phyloP scores from a whole-genome alignment of 495 filamentous ascomycete genomes.

The Penicillium coffeae region DNA sequence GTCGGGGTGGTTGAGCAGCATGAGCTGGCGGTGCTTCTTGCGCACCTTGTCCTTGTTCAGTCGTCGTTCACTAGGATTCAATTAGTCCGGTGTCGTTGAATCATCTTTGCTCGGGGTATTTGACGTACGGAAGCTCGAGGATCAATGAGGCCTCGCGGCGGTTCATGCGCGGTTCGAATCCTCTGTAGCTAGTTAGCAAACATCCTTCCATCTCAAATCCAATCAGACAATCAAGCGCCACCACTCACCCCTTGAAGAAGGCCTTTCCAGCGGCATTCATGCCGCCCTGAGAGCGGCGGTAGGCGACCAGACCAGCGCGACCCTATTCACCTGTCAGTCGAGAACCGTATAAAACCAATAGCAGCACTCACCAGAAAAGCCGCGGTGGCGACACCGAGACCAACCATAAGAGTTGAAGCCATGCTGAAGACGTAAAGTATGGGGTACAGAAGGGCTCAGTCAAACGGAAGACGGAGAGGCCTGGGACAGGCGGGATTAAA shows the following conservation, averaged over 20 bases:
- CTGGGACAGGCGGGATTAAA: conserved; percentile 17
- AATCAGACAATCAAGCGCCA: background rate
- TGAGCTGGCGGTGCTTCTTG: conserved; percentile 93
- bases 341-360: background rate
- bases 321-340: conserved; percentile 53
- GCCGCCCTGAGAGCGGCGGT: conserved; percentile 75
- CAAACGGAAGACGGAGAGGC: conserved; percentile 3
- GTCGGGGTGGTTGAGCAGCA: conserved; percentile 97
- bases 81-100: conserved; percentile 14
- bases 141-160: conserved; percentile 87
- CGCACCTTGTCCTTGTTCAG: conserved; percentile 88
- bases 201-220: background rate
- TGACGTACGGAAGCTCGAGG: conserved; percentile 76
- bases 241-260: conserved; percentile 79
- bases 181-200: conserved; percentile 35
- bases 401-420: conserved; percentile 71
- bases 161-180: conserved; percentile 93
- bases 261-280: conserved; percentile 76
- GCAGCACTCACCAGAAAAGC: conserved; percentile 65
- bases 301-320: conserved; percentile 83
- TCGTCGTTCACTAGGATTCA: conserved; percentile 64
- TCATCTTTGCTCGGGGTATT: no score
- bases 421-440: conserved; percentile 43
- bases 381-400: conserved; percentile 71
- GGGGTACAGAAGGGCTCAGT: conserved; percentile 2